Conservation (phyloP, 2,329 filamentous ascomycete species). For the Fusarium illudens region DNA sequence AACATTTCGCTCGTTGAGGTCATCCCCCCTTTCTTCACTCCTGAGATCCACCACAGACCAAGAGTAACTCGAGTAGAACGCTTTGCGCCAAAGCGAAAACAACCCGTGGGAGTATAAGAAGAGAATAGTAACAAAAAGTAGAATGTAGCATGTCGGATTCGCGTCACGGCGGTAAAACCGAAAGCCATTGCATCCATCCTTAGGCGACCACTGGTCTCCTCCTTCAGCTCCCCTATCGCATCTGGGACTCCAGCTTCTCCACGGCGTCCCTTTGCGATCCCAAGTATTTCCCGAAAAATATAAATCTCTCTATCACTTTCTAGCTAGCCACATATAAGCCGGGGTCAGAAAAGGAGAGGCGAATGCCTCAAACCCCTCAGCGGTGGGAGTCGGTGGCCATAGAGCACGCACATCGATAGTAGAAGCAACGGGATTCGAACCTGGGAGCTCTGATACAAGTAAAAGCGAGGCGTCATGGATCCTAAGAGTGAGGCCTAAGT, state of each 20-base stretch:
- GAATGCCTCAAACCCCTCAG: background rate
- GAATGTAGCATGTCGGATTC: background rate
- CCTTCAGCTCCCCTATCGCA: background rate
- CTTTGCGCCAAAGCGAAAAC: background rate
- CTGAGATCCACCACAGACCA: background rate
- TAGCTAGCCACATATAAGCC: background rate
- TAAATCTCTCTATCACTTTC: too few relatives aligned
- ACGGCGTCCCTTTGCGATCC: background rate
- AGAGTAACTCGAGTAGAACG: background rate
- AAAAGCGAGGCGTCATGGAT: background rate
- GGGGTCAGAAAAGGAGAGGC: background rate
- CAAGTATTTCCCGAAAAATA: background rate
- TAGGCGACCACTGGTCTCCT: background rate
- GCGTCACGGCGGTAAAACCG: background rate
- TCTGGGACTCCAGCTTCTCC: background rate
- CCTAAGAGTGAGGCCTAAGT: background rate
- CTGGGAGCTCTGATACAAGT: background rate
- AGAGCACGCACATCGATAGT: background rate
- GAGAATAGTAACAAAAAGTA: too few relatives aligned
- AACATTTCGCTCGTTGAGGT: background rate
- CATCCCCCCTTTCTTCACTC: background rate
- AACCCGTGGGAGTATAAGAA: too few relatives aligned
- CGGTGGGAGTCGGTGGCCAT: background rate
- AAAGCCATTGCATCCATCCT: background rate
- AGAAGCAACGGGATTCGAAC: background rate